Evolutionary conservation across 495 filamentous ascomycete species (phyloP), one percentile per base, ranked within the genome.

Genomic region (Aspergillus bridgeri): DNA sequence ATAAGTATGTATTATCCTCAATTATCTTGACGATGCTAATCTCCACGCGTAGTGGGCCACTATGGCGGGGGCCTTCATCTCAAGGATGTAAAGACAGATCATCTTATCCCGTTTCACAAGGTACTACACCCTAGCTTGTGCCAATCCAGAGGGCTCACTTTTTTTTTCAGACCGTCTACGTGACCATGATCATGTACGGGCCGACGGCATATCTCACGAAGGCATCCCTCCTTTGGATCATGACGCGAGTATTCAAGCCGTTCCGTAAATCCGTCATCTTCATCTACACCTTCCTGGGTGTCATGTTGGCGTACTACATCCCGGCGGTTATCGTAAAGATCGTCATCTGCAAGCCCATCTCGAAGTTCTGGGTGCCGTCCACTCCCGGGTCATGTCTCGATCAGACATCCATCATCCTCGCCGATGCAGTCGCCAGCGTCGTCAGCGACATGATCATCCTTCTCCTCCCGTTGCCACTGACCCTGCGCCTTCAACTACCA

Each of bases 131-230:
- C 25, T 9, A 29, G 27, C 27, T 29, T 9, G 27, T 7, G 11
- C 6, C 27, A 29, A 7, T 29, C 6, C 27, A 29, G 27, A 29
- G 18, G 19, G 24, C 18, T 19, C 3, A 50, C 33, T 15, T 19
- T 22, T 50, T 15, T 19, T 22, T 50, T 42, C 22, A 68, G 68
- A 67, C 68, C 20, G 59, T 65, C 21, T 72, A 70, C 52, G 63
- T 62, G 17, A 67, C 65, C 51, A 69, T 70, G 56, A 62, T 78
- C 55, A 65, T 76, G 54, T 76, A 78, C 56, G 74, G 69, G 3
- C 74, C 74, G 45, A 75, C 67, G 17, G 72, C 73, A 24, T 71
- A 67, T 42, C 60, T 74, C 29, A 75, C 72, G 44, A 78, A 78
- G 55, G 27, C 75, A 22, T 69, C 70, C 20, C 67, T 78, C 6